A percentile compares a stretch with the other conserved stretches of the same genome.
These are phyloP conservation scores for Trichoderma reesei DNA, from an alignment of 495 filamentous ascomycete genomes.

Conservation along the genomic window DNA sequence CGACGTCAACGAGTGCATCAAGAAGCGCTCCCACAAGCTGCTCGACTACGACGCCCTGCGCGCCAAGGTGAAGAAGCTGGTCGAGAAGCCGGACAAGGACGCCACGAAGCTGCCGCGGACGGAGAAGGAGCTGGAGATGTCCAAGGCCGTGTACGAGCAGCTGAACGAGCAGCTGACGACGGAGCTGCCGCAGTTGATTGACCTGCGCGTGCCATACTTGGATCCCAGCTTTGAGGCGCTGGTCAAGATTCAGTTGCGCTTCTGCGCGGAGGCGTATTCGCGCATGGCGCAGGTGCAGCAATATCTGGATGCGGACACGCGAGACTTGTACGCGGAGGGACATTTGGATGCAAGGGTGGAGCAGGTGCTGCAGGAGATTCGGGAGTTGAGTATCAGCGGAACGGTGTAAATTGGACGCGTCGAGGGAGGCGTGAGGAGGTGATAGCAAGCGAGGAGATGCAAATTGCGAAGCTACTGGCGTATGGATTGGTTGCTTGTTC, in stretches of 20 bases:
- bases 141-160: constrained; percentile 85
- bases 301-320: constrained; percentile 91
- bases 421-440: background rate
- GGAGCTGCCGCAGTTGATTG: constrained; percentile 95
- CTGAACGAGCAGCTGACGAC: constrained; percentile 90
- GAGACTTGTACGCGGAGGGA: constrained; percentile 91
- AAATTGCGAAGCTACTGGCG: background rate
- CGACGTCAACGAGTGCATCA: constrained; percentile 98
- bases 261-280: constrained; percentile 94
- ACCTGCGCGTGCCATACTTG: constrained; percentile 90
- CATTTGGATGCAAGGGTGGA: constrained; percentile 88
- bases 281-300: constrained; percentile 99
- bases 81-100: constrained; percentile 98
- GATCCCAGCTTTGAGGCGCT: constrained; percentile 95
- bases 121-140: constrained; percentile 89
- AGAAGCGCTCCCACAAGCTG: constrained; percentile 95
- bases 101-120: constrained; percentile 85
- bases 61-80: constrained; percentile 89
- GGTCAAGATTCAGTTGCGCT: constrained; percentile 95
- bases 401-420: constrained; percentile 30
- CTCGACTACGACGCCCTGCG: constrained; percentile 95
- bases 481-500: background rate
- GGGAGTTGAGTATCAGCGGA: constrained; percentile 82
- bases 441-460: background rate
- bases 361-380: constrained; percentile 92